Base-by-base conservation (phyloP, 169 alveolate species). In the Plasmodium vivax region DNA sequence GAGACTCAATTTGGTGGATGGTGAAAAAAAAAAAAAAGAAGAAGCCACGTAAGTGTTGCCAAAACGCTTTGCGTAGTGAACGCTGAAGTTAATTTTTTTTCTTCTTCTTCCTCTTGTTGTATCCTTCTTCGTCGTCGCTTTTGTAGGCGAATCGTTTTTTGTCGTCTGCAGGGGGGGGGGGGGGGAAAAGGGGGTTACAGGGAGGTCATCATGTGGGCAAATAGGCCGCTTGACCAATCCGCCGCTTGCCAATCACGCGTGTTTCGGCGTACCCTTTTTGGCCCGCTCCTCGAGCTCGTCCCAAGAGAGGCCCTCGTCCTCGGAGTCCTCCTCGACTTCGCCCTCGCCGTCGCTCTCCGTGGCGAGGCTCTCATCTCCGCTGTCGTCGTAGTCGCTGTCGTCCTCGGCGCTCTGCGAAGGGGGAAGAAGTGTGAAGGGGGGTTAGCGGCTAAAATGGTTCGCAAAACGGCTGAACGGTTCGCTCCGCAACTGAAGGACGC, bases 241-340 rank as follows among this genome's bases (percentile, higher is more conserved):
- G 10, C 45, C 45, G 6, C 6, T 38, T 5, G 45, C 19, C 58
- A 3, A 47, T 47, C 19, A 34, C 3, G 34, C 14, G 43, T 62
- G 14, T 16, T 36, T 47, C 10, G 32, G 34, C n/a, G 56, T 41
- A 85, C 93, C 94, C 45, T 88, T 88, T 79, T 88, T 88, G 32
- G 94, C 94, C 97, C 92, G 85, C 56, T 96, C 97, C 84, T 97
- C 98, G 93, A 97, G 94, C 54, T 97, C 98, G 58, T 97, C 98
- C 98, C 98, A 97, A 16, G 98, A 96, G 16, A 97, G 95, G 1
- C 98, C 98, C 54, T 97, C 98, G 43, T 97, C 98, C 73, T 97
- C 98, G 32, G 96, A 97, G 27, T 96, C 98, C 56, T 97, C 98
- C 82, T 96, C 98, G 43, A 92, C 95, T 47, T 95, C 98, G 47